phyloP scores from a whole-genome alignment of 495 filamentous ascomycete species.

The Staphylotrichum longicolle region DNA sequence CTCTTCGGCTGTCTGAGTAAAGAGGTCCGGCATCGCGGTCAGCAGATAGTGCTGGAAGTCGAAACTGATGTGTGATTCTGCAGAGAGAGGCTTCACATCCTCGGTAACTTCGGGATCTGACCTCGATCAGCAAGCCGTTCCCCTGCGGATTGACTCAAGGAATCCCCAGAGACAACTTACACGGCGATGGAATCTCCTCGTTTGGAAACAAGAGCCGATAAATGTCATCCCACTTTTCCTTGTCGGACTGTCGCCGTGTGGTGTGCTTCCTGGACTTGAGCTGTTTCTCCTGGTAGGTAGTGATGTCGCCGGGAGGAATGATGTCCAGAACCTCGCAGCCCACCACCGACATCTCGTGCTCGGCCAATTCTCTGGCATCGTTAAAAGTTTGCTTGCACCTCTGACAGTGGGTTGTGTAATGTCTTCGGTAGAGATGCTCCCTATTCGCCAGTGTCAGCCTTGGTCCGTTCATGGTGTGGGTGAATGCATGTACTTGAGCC shows the following conservation, averaged over 20 bases:
- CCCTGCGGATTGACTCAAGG: neutral
- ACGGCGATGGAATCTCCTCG: conserved; percentile 34
- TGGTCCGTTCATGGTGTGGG: neutral
- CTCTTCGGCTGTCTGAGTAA: conserved; percentile 27
- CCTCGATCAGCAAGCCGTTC: conserved; percentile 22
- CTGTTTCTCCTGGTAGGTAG: conserved; percentile 27
- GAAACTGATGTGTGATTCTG: conserved; percentile 24
- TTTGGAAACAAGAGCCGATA: conserved; percentile 33
- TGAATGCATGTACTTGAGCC: conserved; percentile 27
- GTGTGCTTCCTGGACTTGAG: conserved; percentile 32
- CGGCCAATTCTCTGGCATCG: conserved; percentile 21
- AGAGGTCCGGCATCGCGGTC: conserved; percentile 25
- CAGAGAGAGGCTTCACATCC: conserved; percentile 22
- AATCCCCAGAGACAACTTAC: conserved; percentile 22
- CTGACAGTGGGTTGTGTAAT: conserved; percentile 32
- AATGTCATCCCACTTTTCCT: conserved; percentile 36
- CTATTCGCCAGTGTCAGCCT: conserved; percentile 21
- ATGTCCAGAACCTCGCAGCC: conserved; percentile 24
- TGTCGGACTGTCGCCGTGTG: conserved; percentile 24
- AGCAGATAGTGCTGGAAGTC: conserved; percentile 32
- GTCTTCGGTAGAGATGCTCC: conserved; percentile 34
- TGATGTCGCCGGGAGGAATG: conserved; percentile 27
- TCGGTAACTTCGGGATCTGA: conserved; percentile 32
- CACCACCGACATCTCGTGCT: conserved; percentile 26
- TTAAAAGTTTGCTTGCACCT: conserved; percentile 32